phyloP scores from a whole-genome alignment of 257 asterid genomes.

The Solanum chiquidenum region DNA sequence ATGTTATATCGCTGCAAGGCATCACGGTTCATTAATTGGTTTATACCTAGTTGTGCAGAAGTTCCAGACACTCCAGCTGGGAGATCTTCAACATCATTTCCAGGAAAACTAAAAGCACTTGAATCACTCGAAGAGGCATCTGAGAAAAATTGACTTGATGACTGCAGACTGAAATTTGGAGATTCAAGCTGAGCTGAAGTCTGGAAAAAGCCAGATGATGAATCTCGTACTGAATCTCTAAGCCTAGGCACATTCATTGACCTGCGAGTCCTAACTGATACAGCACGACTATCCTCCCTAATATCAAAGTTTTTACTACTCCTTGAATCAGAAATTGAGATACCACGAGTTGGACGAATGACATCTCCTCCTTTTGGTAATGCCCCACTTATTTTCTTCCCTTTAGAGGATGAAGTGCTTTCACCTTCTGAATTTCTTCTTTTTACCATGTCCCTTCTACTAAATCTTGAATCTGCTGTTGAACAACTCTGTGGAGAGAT shows the following conservation, averaged over 20 bases:
- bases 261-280: constrained; percentile 35
- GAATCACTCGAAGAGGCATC: constrained; percentile 33
- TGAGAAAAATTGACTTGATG: constrained; percentile 16
- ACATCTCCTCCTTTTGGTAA: constrained; percentile 7
- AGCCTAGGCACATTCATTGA: constrained; percentile 23
- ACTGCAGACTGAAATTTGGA: constrained; percentile 18
- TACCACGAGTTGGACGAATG: constrained; percentile 24
- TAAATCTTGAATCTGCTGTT: constrained; percentile 25
- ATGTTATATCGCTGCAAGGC: constrained; percentile 34
- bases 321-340: constrained; percentile 31
- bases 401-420: constrained; percentile 35
- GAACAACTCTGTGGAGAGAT: constrained; percentile 14
- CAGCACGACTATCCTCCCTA: constrained; percentile 17
- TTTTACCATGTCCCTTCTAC: constrained; percentile 9
- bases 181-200: constrained; percentile 15
- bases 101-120: constrained; percentile 34
- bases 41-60: constrained; percentile 22
- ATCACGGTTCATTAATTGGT: constrained; percentile 22
- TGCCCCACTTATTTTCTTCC: constrained; percentile 15
- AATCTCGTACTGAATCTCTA: constrained; percentile 24
- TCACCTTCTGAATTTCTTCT: constrained; percentile 43
- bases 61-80: constrained; percentile 14
- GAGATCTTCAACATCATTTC: constrained; percentile 19
- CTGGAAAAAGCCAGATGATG: constrained; percentile 12
- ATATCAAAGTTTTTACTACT: constrained; percentile 17